Percentiles rank a stretch among this genome's conserved stretches.
Evolutionary conservation across 331 rosid species (phyloP).

Genomic region (Quercus lobata): DNA sequence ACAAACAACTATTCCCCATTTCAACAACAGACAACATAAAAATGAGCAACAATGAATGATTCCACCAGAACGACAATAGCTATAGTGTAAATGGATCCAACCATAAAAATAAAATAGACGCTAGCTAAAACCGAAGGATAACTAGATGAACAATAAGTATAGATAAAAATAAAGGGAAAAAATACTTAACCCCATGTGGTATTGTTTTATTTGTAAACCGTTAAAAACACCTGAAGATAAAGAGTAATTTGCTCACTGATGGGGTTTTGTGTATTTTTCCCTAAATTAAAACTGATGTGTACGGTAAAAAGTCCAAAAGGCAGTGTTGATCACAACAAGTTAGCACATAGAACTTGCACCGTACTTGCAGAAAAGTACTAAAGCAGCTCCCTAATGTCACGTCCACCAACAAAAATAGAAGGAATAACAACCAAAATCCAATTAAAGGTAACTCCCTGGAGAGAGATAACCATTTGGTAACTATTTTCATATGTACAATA

Average conservation of each 20-base stretch:
- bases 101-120: neutral
- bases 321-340: neutral
- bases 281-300: neutral
- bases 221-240: no score
- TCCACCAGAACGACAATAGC: neutral
- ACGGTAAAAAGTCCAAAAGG: neutral
- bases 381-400: neutral
- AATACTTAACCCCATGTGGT: no score
- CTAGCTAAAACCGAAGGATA: neutral
- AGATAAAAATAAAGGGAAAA: no score
- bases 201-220: no score
- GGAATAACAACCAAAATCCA: neutral
- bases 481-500: neutral
- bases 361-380: neutral
- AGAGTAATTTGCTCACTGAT: no score
- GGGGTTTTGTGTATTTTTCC: no score
- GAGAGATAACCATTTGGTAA: neutral
- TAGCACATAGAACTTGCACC: neutral
- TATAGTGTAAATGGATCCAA: neutral
- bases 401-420: neutral
- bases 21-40: neutral
- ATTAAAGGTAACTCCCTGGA: neutral
- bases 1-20: neutral
- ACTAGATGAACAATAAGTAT: no score
- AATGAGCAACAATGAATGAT: neutral